Percentiles rank a stretch among this genome's conserved stretches.
Conservation (phyloP, 352 stramenopile species). For the Plasmopara muralis region DNA sequence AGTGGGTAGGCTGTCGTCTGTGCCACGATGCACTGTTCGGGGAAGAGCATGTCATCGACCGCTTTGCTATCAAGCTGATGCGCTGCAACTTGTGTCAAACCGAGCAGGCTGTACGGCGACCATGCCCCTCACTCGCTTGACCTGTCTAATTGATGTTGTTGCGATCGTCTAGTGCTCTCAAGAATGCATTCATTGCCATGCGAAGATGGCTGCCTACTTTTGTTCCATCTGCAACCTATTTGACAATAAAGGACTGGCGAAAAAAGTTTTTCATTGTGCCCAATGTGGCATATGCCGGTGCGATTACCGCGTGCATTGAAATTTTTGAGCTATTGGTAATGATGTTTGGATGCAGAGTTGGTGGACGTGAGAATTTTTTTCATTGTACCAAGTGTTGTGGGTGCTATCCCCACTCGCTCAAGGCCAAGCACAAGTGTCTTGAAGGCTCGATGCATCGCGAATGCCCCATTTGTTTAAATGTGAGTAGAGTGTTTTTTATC, state of each 20-base stretch:
- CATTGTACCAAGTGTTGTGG: constrained; percentile 73
- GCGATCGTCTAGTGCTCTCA: constrained; percentile 34
- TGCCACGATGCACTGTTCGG: constrained; percentile 55
- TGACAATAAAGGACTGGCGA: constrained; percentile 48
- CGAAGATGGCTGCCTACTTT: constrained; percentile 56
- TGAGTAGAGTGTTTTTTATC: constrained; percentile 7
- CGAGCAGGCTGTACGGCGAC: constrained; percentile 44
- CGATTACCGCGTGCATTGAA: constrained; percentile 2
- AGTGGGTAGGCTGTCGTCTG: constrained; percentile 68
- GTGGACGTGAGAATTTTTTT: constrained; percentile 72
- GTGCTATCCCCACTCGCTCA: constrained; percentile 65
- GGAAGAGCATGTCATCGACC: constrained; percentile 64
- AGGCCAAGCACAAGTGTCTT: constrained; percentile 72
- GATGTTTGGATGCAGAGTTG: constrained; percentile 34
- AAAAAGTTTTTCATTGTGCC: constrained; percentile 70
- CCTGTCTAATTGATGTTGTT: background rate
- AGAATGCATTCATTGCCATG: constrained; percentile 38
- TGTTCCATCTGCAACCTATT: constrained; percentile 71
- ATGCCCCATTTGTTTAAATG: constrained; percentile 76
- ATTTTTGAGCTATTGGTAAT: background rate
- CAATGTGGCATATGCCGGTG: constrained; percentile 73
- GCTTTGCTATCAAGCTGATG: constrained; percentile 65
- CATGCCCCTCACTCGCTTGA: background rate
- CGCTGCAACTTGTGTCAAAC: constrained; percentile 53
- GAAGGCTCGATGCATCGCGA: constrained; percentile 75